phyloP scores from a whole-genome alignment of 202 grass and related monocot genomes.

The Digitaria exilis region DNA sequence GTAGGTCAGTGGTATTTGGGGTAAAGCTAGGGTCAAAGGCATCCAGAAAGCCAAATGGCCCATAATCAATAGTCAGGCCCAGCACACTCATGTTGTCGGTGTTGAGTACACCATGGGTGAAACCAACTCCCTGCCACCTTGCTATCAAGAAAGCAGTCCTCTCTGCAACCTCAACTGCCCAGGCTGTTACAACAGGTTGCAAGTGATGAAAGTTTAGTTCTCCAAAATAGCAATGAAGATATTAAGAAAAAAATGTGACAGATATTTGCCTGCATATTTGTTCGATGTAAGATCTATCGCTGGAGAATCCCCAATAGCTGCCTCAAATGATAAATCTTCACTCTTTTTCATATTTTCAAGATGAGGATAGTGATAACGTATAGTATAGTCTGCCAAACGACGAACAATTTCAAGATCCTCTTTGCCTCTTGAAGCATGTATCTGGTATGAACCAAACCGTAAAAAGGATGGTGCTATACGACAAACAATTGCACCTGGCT shows the following conservation, averaged over 20 bases:
- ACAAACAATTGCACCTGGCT: conserved; percentile 92
- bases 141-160: conserved; percentile 88
- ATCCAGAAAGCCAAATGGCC: conserved; percentile 97
- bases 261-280: conserved; percentile 86
- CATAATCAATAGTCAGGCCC: conserved; percentile 94
- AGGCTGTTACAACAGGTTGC: conserved; percentile 56
- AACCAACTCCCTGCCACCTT: conserved; percentile 97
- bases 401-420: conserved; percentile 73
- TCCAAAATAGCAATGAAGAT: background rate
- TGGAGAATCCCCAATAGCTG: conserved; percentile 62
- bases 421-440: conserved; percentile 74
- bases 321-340: conserved; percentile 84
- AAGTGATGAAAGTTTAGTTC: background rate
- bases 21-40: conserved; percentile 91
- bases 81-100: conserved; percentile 98
- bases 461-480: conserved; percentile 83
- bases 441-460: conserved; percentile 91
- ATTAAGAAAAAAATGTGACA: conserved; percentile 2
- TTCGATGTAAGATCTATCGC: conserved; percentile 95
- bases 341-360: conserved; percentile 87
- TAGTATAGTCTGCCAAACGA: conserved; percentile 70
- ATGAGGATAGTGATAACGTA: conserved; percentile 78
- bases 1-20: conserved; percentile 94
- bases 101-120: conserved; percentile 96
- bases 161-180: conserved; percentile 97